phyloP scores from a whole-genome alignment of 257 asterid genomes.

The Solanum bulbocastanum region DNA sequence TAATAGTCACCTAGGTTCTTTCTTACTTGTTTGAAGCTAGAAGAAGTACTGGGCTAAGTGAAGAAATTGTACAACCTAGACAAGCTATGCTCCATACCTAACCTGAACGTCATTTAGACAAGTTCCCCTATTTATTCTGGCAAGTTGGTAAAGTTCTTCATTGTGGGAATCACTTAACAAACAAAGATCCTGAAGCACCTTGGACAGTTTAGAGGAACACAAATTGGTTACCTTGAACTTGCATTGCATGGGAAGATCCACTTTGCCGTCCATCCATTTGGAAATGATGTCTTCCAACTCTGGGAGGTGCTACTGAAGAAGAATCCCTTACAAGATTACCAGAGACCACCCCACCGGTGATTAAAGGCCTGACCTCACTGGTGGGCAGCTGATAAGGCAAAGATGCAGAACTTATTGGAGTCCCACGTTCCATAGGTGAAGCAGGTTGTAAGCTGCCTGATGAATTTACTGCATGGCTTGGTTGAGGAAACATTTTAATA shows the following conservation, averaged over 20 bases:
- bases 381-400: conserved; percentile 81
- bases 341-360: conserved; percentile 39
- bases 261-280: conserved; percentile 63
- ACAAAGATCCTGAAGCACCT: background rate
- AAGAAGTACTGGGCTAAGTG: background rate
- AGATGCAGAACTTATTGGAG: conserved; percentile 33
- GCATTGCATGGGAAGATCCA: conserved; percentile 50
- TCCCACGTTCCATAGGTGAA: conserved; percentile 32
- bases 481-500: conserved; percentile 42
- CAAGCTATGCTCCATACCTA: background rate
- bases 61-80: background rate
- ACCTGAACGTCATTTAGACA: background rate
- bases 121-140: background rate
- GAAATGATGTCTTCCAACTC: conserved; percentile 52
- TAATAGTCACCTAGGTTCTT: background rate
- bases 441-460: conserved; percentile 42
- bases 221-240: conserved; percentile 48
- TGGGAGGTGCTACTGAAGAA: conserved; percentile 38
- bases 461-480: conserved; percentile 33
- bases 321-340: conserved; percentile 37
- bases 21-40: background rate
- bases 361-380: conserved; percentile 70
- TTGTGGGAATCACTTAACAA: background rate
- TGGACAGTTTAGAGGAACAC: background rate
- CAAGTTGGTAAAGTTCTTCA: background rate